These are phyloP conservation scores for Epithele typhae DNA, from an alignment of 768 basidiomycete species.

Conservation along the genomic window DNA sequence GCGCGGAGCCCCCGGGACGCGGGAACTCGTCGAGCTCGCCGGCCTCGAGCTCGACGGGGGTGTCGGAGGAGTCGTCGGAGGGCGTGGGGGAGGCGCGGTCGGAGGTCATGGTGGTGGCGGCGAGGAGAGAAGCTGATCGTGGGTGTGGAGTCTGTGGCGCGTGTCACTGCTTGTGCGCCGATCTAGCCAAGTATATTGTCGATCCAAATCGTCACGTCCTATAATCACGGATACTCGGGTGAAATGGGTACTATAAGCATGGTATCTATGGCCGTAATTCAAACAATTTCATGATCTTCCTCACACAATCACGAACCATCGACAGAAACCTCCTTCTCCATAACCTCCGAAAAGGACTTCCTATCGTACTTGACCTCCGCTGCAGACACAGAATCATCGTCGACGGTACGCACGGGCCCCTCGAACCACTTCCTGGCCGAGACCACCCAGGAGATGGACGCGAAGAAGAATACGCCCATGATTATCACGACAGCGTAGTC, in stretches of 20 bases:
- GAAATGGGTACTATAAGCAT: no score
- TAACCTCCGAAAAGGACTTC: slow-evolving; percentile 7
- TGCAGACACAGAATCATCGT: background rate
- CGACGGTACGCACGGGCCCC: slow-evolving; percentile 51
- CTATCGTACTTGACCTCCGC: background rate
- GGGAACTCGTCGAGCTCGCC: slow-evolving; percentile 3
- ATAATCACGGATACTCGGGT: no score
- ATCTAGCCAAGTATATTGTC: no score
- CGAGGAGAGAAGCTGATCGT: no score
- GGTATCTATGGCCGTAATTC: no score
- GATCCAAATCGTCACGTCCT: no score
- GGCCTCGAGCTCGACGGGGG: background rate
- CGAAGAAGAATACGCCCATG: slow-evolving; percentile 60
- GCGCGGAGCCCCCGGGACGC: background rate
- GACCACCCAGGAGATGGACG: slow-evolving; percentile 56
- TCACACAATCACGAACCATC: background rate
- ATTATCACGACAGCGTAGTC: slow-evolving; percentile 70
- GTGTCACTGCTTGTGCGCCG: no score
- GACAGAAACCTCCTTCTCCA: slow-evolving; percentile 2
- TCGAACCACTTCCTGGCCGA: slow-evolving; percentile 71
- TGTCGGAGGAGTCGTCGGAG: slow-evolving; percentile 18
- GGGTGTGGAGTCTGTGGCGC: no score
- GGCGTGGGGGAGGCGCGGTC: slow-evolving; percentile 19
- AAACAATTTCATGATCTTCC: no score
- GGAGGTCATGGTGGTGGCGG: slow-evolving; percentile 21